Evolutionary conservation across 2,329 filamentous ascomycete species (phyloP), one percentile per base, ranked within the genome.

Genomic region (Eutypa lata): DNA sequence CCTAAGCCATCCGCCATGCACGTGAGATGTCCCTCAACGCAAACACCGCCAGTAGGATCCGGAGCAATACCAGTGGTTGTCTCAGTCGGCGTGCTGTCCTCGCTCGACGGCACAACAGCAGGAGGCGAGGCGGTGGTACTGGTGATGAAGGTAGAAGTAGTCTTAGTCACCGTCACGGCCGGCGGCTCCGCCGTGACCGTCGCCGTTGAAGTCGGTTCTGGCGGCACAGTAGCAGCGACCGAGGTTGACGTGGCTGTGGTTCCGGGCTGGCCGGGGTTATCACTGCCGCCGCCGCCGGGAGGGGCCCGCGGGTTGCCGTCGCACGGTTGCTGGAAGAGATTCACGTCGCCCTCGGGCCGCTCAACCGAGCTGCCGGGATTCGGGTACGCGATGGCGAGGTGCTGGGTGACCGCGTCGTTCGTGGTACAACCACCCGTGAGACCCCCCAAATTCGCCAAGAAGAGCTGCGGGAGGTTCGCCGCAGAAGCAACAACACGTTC

Each of bases 371-470:
- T 54, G 42, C 88, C 88, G 0, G 87, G 81, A 49, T 85, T 70
- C 0, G 88, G 87, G 72, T 85, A 90, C 10, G 73, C 69, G 49
- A 88, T 76, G 54, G 65, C 35, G 10, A 65, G 38, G 43, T 67
- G 64, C 37, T 58, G 45, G 6, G 83, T 76, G 10, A 75, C 61
- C 1, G 68, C 67, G 18, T 83, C 79, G 0, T 60, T 62, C 7
- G 84, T 87, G 0, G 56, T 68, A 68, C 87, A 90, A 11, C 72
- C 72, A 46, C 76, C 77, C 10, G 55, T 60, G 5, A 64, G 43
- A 0, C 64, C 65, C 0, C 70, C 72, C 55, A 89, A 70, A 64
- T 91, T 90, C 55, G 85, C 87, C 14, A 87, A 79, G 63, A 89
- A 90, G 75, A 91, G 82, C 37, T 80, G 71, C 0, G 88, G 88